Base-by-base conservation (phyloP, 2,329 filamentous ascomycete species). In the Celoporthe dispersa region DNA sequence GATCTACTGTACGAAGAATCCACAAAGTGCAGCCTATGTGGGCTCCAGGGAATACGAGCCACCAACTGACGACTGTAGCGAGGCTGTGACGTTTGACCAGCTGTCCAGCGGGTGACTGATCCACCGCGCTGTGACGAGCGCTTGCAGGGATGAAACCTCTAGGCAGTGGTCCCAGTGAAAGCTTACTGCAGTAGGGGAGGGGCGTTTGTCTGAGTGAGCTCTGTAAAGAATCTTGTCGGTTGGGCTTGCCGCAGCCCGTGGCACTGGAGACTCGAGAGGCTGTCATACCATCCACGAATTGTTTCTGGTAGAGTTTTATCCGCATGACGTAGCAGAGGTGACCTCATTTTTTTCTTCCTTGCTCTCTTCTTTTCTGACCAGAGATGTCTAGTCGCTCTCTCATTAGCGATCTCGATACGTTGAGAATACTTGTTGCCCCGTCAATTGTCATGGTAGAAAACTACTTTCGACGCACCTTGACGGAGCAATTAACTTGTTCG, bases 301-400 rank as follows among this genome's bases (percentile, higher is more conserved):
- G 9, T 33, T 25, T 51, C 16, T 41, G 37, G 61, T 41, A 16
- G 28, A 44, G 37, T 12, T 64, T 28, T 25, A 33, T 31, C 12
- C n/a, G 44, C n/a, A 51, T 67, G 64, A 67, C 64, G 53, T 44
- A 11, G 35, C 53, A 22, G 22, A 19, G 28, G 55, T 67, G 55
- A 60, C 39, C 53, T 60, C 55, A 48, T 48, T 33, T 8, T 22
- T 6, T 44, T 44, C 41, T n/a, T n/a, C n/a, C n/a, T n/a, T 44
- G n/a, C 22, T 16, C 1, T 11, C 8, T 48, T 9, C n/a, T 48
- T 44, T 7, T 22, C 11, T 59, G 19, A 12, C 33, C 55, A 33
- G 37, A 48, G 22, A 22, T 7, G 28, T 8, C 16, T 39, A 8
- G 44, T 48, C 22, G n/a, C n/a, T 64, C n/a, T 55, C 51, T 14